Evolutionary conservation across 2,329 filamentous ascomycete species (phyloP), one percentile per base, ranked within the genome.

Genomic region (Penicillium sp.): DNA sequence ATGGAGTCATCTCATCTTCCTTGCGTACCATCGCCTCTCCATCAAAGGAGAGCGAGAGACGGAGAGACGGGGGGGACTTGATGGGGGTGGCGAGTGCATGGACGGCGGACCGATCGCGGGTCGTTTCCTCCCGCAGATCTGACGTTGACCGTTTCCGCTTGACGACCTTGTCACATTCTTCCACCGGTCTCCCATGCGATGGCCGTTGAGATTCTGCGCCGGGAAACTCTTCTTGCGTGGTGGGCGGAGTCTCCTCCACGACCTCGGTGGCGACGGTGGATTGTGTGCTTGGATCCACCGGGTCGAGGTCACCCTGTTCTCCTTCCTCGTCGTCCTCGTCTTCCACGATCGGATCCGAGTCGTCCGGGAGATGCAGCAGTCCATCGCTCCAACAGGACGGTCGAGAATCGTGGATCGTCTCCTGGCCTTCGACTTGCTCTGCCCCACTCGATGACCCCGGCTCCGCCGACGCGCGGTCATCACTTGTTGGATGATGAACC

Each of bases 31-130:
- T 63, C 9, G 66, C 66, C 41, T 70, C 64, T 12, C 69, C 69
- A 49, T 72, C 68, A 41, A 69, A 69, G 1, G 69, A 72, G 39
- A 72, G 48, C 2, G 69, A 72, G 50, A 72, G 55, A 27, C 69
- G 65, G 44, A 72, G 52, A 1, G 69, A 68, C 9, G 69, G 69
- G 4, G 69, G 66, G 5, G 64, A 69, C 38, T 60, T 66, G 13
- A 53, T 53, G 6, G 63, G 61, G 25, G 55, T 51, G 28, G 48
- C 48, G 4, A 47, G 52, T 39, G 52, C 55, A 13, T 53, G 56
- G 25, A 52, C 49, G 7, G 43, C 38, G 34, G 47, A 44, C 38
- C 53, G 49, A 37, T 44, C 46, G 35, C 50, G 9, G 27, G 28
- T 46, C 26, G 28, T 43, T 32, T 53, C 52, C 34, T 51, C 58